Conservation (phyloP, 2,329 filamentous ascomycete genomes). For the Pleurostoma richardsiae region DNA sequence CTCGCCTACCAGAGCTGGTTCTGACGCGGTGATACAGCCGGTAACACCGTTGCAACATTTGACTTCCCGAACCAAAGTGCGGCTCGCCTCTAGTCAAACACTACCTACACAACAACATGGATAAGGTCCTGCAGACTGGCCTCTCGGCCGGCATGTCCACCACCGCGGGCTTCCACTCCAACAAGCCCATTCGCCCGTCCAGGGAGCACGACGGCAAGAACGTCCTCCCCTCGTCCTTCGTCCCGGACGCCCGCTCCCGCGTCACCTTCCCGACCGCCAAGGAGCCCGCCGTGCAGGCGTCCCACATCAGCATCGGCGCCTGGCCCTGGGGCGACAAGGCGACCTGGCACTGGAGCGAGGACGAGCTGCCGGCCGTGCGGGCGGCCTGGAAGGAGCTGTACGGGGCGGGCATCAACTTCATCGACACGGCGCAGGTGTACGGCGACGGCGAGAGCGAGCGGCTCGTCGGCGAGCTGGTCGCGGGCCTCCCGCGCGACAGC, state of each 20-base stretch:
- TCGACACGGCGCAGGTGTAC: conserved; percentile 38
- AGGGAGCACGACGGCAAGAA: no score
- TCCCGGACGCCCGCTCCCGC: background rate
- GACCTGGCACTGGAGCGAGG: conserved; percentile 64
- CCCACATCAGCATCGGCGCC: conserved; percentile 66
- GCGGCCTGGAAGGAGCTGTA: conserved; percentile 31
- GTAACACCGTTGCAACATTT: no score
- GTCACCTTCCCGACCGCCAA: conserved; percentile 11
- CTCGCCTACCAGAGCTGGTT: no score
- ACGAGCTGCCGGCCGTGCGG: conserved; percentile 66
- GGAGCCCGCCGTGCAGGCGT: conserved; percentile 9
- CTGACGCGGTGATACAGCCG: no score
- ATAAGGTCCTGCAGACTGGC: no score
- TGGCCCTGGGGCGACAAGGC: conserved; percentile 75
- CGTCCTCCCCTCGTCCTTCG: no score
- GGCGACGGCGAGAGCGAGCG: conserved; percentile 33
- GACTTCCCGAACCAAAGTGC: no score
- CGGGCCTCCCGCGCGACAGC: conserved; percentile 23
- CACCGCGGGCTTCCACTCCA: no score
- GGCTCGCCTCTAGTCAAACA: no score
- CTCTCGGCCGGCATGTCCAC: no score
- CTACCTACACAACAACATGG: no score
- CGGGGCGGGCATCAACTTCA: conserved; percentile 29
- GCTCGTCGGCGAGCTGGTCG: conserved; percentile 32
- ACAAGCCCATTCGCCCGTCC: no score